Percentiles rank a stretch among this genome's conserved stretches.
Evolutionary conservation across 495 filamentous ascomycete species (phyloP).

Genomic region (Trichoderma virens): DNA sequence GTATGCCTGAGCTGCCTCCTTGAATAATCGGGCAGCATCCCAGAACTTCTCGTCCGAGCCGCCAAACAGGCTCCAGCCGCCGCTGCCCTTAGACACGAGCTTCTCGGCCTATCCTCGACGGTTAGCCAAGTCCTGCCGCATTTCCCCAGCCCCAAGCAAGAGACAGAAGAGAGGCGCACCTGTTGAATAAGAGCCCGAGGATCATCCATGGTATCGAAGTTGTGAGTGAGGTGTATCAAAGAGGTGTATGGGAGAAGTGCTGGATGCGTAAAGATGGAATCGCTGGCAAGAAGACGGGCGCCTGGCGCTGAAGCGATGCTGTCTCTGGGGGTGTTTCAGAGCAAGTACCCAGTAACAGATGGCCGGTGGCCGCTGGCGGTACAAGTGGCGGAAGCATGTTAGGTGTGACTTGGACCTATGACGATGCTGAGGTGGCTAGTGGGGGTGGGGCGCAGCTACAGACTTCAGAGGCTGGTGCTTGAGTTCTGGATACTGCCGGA

Average conservation of each 20-base stretch:
- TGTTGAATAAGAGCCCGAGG: constrained; percentile 39
- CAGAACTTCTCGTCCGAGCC: constrained; percentile 77
- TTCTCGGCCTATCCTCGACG: constrained; percentile 63
- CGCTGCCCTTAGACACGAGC: constrained; percentile 55
- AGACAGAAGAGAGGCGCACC: constrained; percentile 25
- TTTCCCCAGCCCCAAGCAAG: constrained; percentile 4
- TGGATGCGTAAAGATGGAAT: neutral
- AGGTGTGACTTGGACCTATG: constrained; percentile 2
- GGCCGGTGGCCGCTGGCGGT: neutral
- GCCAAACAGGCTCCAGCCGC: constrained; percentile 68
- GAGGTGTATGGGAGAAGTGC: neutral
- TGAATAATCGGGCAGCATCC: constrained; percentile 72
- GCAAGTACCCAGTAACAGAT: neutral
- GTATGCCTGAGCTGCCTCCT: constrained; percentile 76
- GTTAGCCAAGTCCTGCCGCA: constrained; percentile 19
- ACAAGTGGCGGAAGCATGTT: neutral
- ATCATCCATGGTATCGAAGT: constrained; percentile 30
- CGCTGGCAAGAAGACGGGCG: neutral
- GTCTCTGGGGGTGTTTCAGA: too few species aligned
- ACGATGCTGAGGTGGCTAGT: constrained; percentile 4
- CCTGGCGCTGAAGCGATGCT: too few species aligned
- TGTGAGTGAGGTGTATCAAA: neutral
- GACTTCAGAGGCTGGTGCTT: neutral
- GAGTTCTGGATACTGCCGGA: neutral
- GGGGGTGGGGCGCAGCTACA: constrained; percentile 5